Percentiles rank a stretch among this genome's conserved stretches.
phyloP scores from a whole-genome alignment of 495 filamentous ascomycete species.

The Podospora tetraspora region DNA sequence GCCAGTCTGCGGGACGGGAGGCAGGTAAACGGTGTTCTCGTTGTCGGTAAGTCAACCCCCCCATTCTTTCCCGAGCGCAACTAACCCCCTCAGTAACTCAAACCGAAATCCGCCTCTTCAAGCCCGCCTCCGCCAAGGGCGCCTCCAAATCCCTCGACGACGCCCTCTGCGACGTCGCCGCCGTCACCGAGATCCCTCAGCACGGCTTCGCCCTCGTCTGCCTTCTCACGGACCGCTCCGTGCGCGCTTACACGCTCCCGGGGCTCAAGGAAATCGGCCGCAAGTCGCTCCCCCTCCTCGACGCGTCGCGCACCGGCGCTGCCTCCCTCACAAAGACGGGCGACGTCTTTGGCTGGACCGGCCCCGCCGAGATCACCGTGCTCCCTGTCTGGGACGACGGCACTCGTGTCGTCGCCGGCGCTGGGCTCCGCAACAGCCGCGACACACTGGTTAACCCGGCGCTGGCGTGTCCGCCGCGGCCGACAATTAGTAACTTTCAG shows the following conservation, averaged over 20 bases:
- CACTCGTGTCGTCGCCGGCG: slow-evolving; percentile 63
- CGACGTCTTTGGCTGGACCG: slow-evolving; percentile 81
- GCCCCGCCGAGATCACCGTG: slow-evolving; percentile 75
- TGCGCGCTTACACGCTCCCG: slow-evolving; percentile 78
- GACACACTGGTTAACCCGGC: slow-evolving; percentile 76
- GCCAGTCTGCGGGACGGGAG: slow-evolving; percentile 63
- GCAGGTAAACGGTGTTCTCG: slow-evolving; percentile 64
- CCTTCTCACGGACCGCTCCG: slow-evolving; percentile 73
- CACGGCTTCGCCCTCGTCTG: slow-evolving; percentile 73
- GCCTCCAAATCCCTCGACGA: slow-evolving; percentile 84
- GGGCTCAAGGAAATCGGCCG: slow-evolving; percentile 80
- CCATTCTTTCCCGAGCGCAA: not conserved
- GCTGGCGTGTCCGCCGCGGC: slow-evolving; percentile 66
- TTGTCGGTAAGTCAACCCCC: slow-evolving; percentile 41
- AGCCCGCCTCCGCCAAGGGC: slow-evolving; percentile 76
- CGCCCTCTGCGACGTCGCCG: slow-evolving; percentile 70
- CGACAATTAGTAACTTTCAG: slow-evolving; percentile 92
- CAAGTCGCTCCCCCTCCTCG: slow-evolving; percentile 57
- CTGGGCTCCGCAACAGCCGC: slow-evolving; percentile 46
- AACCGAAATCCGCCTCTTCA: slow-evolving; percentile 75
- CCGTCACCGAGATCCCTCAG: slow-evolving; percentile 64
- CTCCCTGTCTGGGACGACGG: slow-evolving; percentile 78
- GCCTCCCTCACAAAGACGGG: slow-evolving; percentile 68
- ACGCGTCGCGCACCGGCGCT: slow-evolving; percentile 63
- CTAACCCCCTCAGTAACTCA: slow-evolving; percentile 53